Percentiles rank a stretch among this genome's conserved stretches.
Conservation (phyloP, 2,329 filamentous ascomycete species). For the Sphaerulina vaccinii region DNA sequence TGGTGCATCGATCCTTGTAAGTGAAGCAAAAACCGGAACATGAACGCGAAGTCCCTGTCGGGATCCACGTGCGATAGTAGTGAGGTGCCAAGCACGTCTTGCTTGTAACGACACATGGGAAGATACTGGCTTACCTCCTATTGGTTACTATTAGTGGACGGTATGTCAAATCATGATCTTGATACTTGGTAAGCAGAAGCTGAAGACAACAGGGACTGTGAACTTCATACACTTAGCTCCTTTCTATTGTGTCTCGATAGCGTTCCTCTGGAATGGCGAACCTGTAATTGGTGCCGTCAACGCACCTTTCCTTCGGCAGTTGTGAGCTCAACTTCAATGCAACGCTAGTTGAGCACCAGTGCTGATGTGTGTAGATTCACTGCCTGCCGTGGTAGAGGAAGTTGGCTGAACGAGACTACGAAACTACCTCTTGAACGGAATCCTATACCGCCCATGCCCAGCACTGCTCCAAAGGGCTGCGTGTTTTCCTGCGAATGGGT, state of each 20-base stretch:
- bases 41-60: no score
- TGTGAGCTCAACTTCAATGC: constrained; percentile 14
- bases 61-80: no score
- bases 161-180: constrained; percentile 37
- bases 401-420: constrained; percentile 66
- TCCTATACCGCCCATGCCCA: constrained; percentile 63
- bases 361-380: constrained; percentile 59
- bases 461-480: constrained; percentile 65
- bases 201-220: constrained; percentile 56
- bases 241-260: constrained; percentile 79
- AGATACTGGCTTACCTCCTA: neutral
- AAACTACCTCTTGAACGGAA: constrained; percentile 62
- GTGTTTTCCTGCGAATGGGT: constrained; percentile 65
- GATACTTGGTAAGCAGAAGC: neutral
- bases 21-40: neutral
- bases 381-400: constrained; percentile 63
- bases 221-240: constrained; percentile 80
- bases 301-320: constrained; percentile 60
- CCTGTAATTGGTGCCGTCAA: constrained; percentile 71
- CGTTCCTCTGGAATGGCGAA: constrained; percentile 58
- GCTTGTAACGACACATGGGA: no score
- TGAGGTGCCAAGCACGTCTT: no score
- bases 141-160: constrained; percentile 52
- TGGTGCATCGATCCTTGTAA: constrained; percentile 68
- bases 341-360: neutral